Evolutionary conservation across 1,284 basidiomycete species (phyloP), one percentile per base, ranked within the genome.

Genomic region (Ganoderma resinaceum): DNA sequence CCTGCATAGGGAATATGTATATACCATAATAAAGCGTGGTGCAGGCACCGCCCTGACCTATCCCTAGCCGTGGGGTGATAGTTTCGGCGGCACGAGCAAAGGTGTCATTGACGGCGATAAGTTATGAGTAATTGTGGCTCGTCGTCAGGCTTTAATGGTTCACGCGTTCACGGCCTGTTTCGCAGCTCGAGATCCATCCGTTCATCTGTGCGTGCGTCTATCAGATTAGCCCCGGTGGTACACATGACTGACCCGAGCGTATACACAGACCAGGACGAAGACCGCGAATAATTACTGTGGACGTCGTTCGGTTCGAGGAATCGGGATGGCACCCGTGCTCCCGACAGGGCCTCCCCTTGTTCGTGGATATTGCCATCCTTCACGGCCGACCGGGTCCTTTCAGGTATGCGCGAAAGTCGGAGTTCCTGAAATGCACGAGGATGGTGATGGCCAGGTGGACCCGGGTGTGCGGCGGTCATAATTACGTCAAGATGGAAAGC

Each of bases 21-120:
- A 37, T 69, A 57, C 43, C 35, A 67, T 66, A 57, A 58, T 68
- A 70, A 63, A 71, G 67, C 60, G 60, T 65, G 65, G 66, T 71
- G 70, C 70, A 65, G 67, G 68, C 68, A 59, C 65, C 62, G 29
- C 52, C 52, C 52, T 55, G 52, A 33, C 26, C 52, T 55, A 29
- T 55, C 52, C 29, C 23, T 52, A 26, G 29, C 29, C 16, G 52
- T 29, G 52, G 26, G 6, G 52, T 55, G 52, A 55, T 55, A 12
- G 23, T 55, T 33, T 16, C 52, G 29, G 26, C 29, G 29, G 20
- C 20, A 26, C 11, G 26, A 29, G 11, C 49, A 26, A 18, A 53
- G 29, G 26, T 26, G 52, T 31, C 31, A 33, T 31, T 29, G 29
- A 18, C 31, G 18, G 52, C 52, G 26, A 33, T 6, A 20, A 31